Percentiles rank a stretch among this genome's conserved stretches.
Conservation (phyloP, 345 rosid genomes). For the Populus euphratica region DNA sequence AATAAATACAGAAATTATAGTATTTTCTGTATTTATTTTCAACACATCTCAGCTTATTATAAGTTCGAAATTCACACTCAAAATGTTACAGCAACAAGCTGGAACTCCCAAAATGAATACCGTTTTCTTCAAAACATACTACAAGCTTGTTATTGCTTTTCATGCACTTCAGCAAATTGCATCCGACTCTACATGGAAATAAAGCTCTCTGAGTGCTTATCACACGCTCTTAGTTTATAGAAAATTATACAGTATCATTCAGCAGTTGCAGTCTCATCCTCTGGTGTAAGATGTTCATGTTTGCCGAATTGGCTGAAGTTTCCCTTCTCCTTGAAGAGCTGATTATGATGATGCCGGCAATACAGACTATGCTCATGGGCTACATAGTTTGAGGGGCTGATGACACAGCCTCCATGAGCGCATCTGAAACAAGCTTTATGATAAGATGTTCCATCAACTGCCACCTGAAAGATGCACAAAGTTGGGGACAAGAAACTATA, state of each 20-base stretch:
- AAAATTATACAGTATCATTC: slow-evolving; percentile 18
- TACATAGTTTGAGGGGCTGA: slow-evolving; percentile 61
- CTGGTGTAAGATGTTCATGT: slow-evolving; percentile 31
- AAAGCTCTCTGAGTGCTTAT: neutral
- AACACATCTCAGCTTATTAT: neutral
- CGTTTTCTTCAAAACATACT: neutral
- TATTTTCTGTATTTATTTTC: no score
- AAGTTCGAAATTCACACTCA: slow-evolving; percentile 16
- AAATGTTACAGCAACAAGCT: slow-evolving; percentile 8
- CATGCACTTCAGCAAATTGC: slow-evolving; percentile 17
- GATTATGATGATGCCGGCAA: slow-evolving; percentile 72
- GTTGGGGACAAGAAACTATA: neutral
- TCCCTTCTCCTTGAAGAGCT: slow-evolving; percentile 67
- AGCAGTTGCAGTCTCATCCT: slow-evolving; percentile 24
- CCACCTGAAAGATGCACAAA: slow-evolving; percentile 44
- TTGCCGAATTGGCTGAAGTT: slow-evolving; percentile 62
- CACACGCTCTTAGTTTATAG: neutral
- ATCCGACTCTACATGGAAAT: slow-evolving; percentile 4
- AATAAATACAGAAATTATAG: neutral
- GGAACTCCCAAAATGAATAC: slow-evolving; percentile 11
- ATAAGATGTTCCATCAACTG: slow-evolving; percentile 60
- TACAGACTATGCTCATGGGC: slow-evolving; percentile 63
- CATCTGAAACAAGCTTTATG: slow-evolving; percentile 75
- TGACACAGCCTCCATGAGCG: slow-evolving; percentile 62
- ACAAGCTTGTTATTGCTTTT: neutral